Base-by-base conservation (phyloP, 129 eudicot genomes). In the Sambucus nigra region DNA sequence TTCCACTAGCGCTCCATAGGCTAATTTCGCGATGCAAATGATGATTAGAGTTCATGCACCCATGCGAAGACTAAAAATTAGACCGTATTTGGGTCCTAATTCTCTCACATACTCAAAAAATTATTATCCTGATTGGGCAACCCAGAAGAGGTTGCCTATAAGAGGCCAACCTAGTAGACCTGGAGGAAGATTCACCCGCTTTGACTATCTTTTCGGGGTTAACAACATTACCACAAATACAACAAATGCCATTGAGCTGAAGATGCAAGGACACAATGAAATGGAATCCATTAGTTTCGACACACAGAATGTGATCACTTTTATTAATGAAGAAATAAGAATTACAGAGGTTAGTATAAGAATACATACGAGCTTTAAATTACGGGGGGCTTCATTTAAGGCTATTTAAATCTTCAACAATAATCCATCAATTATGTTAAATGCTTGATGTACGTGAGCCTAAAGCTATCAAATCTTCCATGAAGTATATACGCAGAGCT, bases 151-250 rank as follows among this genome's bases (percentile, higher is more conserved):
- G 72, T 84, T 89, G 1, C 97, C 95, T 25, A 89, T 79, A 1
- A 89, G 53, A 24, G 97, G 97, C 85, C 83, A 81, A 5, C 95
- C 97, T 2, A 85, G 93, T 0, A 95, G 97, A 5, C 97, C 95
- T 0, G 97, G 95, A 14, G 97, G 97, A 17, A 84, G 84, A 14
- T 70, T 61, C 9, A 67, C 55, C 17, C 53, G 63, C 47, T 65
- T 76, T 1, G 73, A 57, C 26, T 59, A 69, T 9, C 66, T 27
- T 54, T 48, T 68, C 5, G 48, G 64, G 23, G 73, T 1, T 26
- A 63, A 7, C 53, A 73, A 27, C 48, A 76, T 50, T 0, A 76
- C 5, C 53, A 41, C 42, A 28, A 82, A 73, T 7, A 67, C 0
- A 49, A 63, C 6, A 69, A 73, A 39, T 5, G 68, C 63, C 1